Evolutionary conservation across 164 flowering plant species (phyloP).

Genomic region (Brasenia schreberi): DNA sequence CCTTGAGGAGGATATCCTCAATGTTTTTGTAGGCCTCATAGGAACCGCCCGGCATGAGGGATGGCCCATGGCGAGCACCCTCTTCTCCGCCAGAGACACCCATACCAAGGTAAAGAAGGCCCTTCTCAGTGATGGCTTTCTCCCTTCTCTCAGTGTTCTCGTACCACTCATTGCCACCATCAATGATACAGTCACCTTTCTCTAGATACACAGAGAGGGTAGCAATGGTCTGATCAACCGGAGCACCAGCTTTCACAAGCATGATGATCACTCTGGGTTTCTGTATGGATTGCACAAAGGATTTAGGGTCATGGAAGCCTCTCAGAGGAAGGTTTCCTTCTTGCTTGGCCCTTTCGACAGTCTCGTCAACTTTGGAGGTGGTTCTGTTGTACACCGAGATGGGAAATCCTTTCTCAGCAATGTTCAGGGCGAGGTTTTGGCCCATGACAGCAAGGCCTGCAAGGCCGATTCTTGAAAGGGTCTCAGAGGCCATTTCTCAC

Average conservation of each 20-base stretch:
- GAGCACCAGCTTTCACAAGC: constrained; percentile 64
- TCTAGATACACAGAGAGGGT: constrained; percentile 50
- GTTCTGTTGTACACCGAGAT: constrained; percentile 70
- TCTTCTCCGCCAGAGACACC: constrained; percentile 81
- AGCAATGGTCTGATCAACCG: constrained; percentile 58
- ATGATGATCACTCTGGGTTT: constrained; percentile 54
- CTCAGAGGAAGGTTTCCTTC: constrained; percentile 59
- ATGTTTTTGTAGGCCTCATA: constrained; percentile 55
- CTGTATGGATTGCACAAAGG: constrained; percentile 46
- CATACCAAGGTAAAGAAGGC: constrained; percentile 60
- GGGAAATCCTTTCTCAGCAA: constrained; percentile 76
- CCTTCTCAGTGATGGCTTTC: constrained; percentile 36
- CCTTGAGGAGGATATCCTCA: constrained; percentile 60
- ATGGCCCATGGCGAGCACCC: constrained; percentile 63
- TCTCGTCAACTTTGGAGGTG: constrained; percentile 63
- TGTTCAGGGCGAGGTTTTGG: constrained; percentile 76
- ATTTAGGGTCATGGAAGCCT: constrained; percentile 56
- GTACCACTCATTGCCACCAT: constrained; percentile 78
- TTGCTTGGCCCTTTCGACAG: constrained; percentile 51
- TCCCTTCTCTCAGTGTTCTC: constrained; percentile 62
- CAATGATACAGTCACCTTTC: constrained; percentile 59
- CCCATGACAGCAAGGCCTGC: constrained; percentile 81
- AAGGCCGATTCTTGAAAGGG: constrained; percentile 43
- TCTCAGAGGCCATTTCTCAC: constrained; percentile 18
- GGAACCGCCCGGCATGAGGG: constrained; percentile 77